Evolutionary conservation across 2,329 filamentous ascomycete species (phyloP).

Genomic region (Aspergillus fijiensis): DNA sequence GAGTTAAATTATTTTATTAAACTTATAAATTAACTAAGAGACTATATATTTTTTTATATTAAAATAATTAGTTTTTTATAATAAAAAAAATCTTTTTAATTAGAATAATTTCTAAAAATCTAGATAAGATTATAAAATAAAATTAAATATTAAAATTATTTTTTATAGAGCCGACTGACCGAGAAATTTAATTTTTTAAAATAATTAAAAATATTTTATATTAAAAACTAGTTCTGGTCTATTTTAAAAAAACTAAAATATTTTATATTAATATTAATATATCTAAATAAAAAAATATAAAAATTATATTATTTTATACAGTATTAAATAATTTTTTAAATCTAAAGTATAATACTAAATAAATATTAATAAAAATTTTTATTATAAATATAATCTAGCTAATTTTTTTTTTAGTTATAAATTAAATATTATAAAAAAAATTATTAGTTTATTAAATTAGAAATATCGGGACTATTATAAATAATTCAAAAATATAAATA

Average conservation of each 20-base stretch:
- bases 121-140: background rate
- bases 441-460: background rate
- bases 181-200: background rate
- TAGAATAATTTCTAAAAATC: background rate
- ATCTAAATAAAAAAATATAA: background rate
- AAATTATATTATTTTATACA: background rate
- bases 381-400: background rate
- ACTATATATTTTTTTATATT: too few species aligned
- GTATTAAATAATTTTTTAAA: background rate
- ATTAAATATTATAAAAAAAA: background rate
- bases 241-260: background rate
- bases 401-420: background rate
- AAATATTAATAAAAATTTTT: background rate
- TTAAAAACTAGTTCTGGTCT: background rate
- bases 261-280: conserved; percentile 2
- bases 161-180: background rate
- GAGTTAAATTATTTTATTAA: too few species aligned
- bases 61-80: too few species aligned
- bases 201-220: background rate
- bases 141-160: background rate
- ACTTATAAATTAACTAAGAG: too few species aligned
- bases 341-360: background rate
- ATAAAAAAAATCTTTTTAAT: background rate
- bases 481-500: background rate
- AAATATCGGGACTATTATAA: background rate